Conservation (phyloP, 805 yeast genomes). For the Monosporozyma unispora region DNA sequence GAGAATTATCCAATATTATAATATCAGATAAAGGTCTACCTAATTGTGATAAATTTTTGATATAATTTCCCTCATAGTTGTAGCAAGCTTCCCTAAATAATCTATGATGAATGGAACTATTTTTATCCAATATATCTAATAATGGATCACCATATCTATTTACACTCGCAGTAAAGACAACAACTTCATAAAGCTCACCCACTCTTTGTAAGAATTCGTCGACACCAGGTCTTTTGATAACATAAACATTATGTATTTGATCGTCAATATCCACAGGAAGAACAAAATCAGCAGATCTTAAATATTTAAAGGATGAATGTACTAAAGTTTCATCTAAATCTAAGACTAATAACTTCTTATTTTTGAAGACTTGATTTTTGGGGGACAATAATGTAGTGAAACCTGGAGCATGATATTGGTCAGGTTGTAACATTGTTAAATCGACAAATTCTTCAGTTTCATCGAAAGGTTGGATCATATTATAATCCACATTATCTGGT, state of each 20-base stretch:
- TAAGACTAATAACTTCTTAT: constrained; percentile 76
- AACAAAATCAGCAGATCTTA: constrained; percentile 90
- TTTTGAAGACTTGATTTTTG: constrained; percentile 35
- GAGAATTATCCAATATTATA: constrained; percentile 92
- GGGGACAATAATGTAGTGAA: constrained; percentile 59
- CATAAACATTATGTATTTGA: constrained; percentile 88
- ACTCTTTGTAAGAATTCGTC: constrained; percentile 82
- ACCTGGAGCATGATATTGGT: constrained; percentile 57
- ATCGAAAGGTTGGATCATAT: constrained; percentile 8
- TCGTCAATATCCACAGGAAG: constrained; percentile 95
- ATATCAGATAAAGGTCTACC: constrained; percentile 84
- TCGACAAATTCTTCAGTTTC: constrained; percentile 40
- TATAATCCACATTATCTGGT: constrained; percentile 4
- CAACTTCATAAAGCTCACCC: constrained; percentile 85
- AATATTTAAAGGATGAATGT: constrained; percentile 86
- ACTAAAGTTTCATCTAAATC: constrained; percentile 96
- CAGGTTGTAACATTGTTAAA: constrained; percentile 57
- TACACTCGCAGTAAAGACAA: constrained; percentile 94
- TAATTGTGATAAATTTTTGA: constrained; percentile 85
- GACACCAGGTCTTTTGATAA: constrained; percentile 95
- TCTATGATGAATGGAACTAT: constrained; percentile 74
- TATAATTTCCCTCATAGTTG: constrained; percentile 88
- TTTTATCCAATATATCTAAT: constrained; percentile 76
- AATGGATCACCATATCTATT: constrained; percentile 94
- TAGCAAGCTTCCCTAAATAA: constrained; percentile 91